These are phyloP conservation scores for Cyclanthera cordifolia DNA, from an alignment of 306 rosid species.

Conservation along the genomic window DNA sequence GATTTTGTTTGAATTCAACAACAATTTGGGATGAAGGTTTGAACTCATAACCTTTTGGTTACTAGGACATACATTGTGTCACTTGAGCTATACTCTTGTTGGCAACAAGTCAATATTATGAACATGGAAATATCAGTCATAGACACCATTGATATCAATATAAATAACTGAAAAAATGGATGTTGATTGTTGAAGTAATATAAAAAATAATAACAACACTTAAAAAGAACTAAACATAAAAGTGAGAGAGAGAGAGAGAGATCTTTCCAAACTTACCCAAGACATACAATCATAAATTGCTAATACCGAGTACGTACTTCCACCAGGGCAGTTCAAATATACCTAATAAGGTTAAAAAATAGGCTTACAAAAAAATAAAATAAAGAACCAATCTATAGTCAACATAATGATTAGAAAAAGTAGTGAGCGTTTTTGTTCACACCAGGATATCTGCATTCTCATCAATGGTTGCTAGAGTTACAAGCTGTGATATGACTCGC, in stretches of 20 bases:
- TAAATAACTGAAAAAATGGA: background rate
- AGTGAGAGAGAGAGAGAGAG: background rate
- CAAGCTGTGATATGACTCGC: conserved; percentile 89
- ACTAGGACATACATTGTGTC: no score
- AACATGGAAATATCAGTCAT: background rate
- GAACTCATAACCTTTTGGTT: no score
- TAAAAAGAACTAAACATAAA: background rate
- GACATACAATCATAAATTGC: conserved; percentile 99
- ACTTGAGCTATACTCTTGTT: no score
- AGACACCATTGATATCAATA: background rate
- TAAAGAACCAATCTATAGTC: background rate
- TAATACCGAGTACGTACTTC: conserved; percentile 78
- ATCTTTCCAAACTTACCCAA: conserved; percentile 54
- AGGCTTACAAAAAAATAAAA: background rate
- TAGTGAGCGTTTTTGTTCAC: conserved; percentile 18
- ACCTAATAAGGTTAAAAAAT: conserved; percentile 35
- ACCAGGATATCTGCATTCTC: conserved; percentile 77
- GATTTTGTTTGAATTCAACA: background rate
- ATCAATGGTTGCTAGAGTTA: conserved; percentile 81
- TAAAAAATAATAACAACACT: background rate
- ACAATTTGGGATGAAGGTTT: no score
- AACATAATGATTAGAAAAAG: background rate
- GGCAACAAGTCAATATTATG: background rate
- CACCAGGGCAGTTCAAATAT: conserved; percentile 92
- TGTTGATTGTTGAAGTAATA: background rate